Percentiles rank a stretch among this genome's conserved stretches.
phyloP scores from a whole-genome alignment of 306 rosid species.

The Lotus japonicus region DNA sequence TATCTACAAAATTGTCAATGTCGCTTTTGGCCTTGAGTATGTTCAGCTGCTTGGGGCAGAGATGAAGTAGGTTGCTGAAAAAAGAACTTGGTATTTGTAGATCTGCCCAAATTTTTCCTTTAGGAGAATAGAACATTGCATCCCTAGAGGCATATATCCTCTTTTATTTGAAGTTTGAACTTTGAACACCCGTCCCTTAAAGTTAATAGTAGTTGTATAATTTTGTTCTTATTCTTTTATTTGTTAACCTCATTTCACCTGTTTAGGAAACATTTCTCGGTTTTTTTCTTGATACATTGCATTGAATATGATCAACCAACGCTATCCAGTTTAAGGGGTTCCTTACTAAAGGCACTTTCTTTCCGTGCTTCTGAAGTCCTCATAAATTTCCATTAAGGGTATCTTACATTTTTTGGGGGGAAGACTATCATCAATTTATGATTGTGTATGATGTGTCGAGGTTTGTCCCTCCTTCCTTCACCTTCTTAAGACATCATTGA shows the following conservation, averaged over 20 bases:
- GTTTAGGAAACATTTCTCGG: not conserved
- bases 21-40: constrained; percentile 8
- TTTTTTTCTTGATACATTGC: not conserved
- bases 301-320: not conserved
- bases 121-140: constrained; percentile 13
- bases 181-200: not conserved
- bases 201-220: not conserved
- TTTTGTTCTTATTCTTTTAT: not conserved
- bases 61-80: constrained; percentile 8
- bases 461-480: too few species aligned
- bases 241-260: not conserved
- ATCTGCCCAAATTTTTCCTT: constrained; percentile 6
- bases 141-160: not conserved
- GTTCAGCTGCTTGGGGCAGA: not conserved
- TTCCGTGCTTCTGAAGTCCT: too few species aligned
- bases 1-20: not conserved
- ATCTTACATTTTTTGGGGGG: too few species aligned
- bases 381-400: too few species aligned
- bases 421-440: too few species aligned
- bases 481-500: too few species aligned
- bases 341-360: not conserved
- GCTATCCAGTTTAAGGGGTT: not conserved
- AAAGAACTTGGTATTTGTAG: constrained; percentile 14
- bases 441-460: too few species aligned
- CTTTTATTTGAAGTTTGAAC: not conserved